Base-by-base conservation (phyloP, 2,329 filamentous ascomycete species). In the Xylariomycetidae sp. region DNA sequence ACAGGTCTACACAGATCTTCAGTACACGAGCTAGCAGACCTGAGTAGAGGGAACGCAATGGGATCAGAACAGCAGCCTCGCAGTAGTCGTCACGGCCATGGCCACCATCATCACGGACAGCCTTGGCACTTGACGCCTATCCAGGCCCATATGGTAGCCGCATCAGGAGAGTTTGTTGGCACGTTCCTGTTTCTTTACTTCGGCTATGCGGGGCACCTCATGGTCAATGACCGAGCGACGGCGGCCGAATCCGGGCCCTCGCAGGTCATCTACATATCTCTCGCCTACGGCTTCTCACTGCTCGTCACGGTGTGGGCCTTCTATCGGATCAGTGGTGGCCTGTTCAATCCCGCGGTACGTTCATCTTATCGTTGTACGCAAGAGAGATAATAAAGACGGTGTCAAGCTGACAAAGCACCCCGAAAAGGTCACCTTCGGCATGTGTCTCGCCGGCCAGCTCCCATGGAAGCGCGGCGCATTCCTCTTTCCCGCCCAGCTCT, bases 401-500 rank as follows among this genome's bases (percentile, higher is more conserved):
- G 19, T 37, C 26, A 25, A 39, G 34, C 35, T 29, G 15, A 34
- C 25, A 12, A 8, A 8, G 14, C 8, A 23, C 20, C 12, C 12
- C 8, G 20, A 23, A 23, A 10, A 62, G 60, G 58, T 64, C 9
- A 72, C 73, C 0, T 54, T 78, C 2, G 72, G 70, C 0, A 60
- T 78, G 16, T 65, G 62, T 20, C 54, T 76, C 2, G 61, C 66
- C 10, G 69, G 70, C 2, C 65, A 65, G 4, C 57, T 78, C 18
- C 57, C 63, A 0, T 60, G 61, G 37, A 18, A 65, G 4, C 69
- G 74, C 4, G 63, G 63, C 5, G 38, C 59, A 1, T 54, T 74
- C 3, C 56, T 76, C 27, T 57, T 75, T 29, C 52, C 63, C 4
- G 61, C 72, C 1, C 74, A 79, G 50, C 45, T 79, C 15, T 45